Percentiles rank a stretch among this genome's conserved stretches.
phyloP scores from a whole-genome alignment of 371 early-diverging fungal species.

The Phascolomyces articulosus region DNA sequence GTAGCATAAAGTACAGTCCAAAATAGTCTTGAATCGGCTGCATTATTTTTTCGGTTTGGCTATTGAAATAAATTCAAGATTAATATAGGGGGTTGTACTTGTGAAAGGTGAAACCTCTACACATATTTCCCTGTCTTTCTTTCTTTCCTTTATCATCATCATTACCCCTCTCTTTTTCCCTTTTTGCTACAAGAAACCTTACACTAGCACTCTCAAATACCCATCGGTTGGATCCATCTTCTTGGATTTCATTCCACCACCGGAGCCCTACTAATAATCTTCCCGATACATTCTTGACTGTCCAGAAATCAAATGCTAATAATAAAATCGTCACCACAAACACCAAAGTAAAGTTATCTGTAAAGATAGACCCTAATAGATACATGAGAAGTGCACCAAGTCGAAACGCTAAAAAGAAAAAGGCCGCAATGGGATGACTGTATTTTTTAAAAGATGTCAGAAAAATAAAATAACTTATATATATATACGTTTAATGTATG shows the following conservation, averaged over 20 bases:
- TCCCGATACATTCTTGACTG: conserved; percentile 97
- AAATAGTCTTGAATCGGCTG: conserved; percentile 88
- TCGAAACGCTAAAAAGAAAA: conserved; percentile 91
- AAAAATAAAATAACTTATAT: no score
- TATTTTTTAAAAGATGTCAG: background rate
- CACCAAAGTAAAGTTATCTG: conserved; percentile 85
- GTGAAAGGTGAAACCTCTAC: no score
- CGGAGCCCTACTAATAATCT: conserved; percentile 93
- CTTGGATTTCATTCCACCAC: conserved; percentile 98
- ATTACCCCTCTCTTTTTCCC: no score
- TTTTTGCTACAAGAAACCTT: conserved; percentile 30
- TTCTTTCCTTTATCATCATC: background rate
- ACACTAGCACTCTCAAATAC: conserved; percentile 93
- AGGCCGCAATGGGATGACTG: conserved; percentile 90
- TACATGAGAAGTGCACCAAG: conserved; percentile 80
- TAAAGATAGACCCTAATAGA: conserved; percentile 76
- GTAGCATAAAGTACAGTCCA: conserved; percentile 91
- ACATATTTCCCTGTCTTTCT: no score
- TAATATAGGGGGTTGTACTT: no score
- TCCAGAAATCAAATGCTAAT: conserved; percentile 98
- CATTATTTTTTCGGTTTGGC: conserved; percentile 75
- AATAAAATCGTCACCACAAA: conserved; percentile 91
- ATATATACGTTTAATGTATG: no score
- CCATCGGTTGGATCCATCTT: conserved; percentile 94
- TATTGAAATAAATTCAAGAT: conserved; percentile 22